These are phyloP conservation scores for Orbilia brochopaga DNA, from an alignment of 2,329 filamentous ascomycete species.

Conservation along the genomic window DNA sequence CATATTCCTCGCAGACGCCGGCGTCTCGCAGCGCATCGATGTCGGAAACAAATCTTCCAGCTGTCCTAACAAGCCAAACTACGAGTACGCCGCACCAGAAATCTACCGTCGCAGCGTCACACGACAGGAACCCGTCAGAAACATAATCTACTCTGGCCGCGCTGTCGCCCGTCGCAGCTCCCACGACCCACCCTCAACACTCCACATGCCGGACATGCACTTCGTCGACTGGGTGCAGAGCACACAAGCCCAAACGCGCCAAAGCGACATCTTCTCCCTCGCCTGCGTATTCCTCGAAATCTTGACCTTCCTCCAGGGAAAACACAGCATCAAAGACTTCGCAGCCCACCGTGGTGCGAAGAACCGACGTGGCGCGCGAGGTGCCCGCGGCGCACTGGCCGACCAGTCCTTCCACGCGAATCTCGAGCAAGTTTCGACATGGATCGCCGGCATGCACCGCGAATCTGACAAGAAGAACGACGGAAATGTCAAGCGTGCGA, in stretches of 20 bases:
- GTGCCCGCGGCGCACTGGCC: constrained; percentile 65
- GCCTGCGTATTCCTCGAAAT: constrained; percentile 75
- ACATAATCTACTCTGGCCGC: constrained; percentile 42
- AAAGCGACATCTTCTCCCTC: constrained; percentile 74
- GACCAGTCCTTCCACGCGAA: constrained; percentile 77
- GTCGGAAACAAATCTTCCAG: constrained; percentile 30
- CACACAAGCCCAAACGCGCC: constrained; percentile 57
- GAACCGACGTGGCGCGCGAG: constrained; percentile 60
- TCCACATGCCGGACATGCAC: constrained; percentile 28
- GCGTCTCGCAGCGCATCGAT: constrained; percentile 46
- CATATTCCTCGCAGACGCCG: constrained; percentile 70
- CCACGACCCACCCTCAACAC: constrained; percentile 27
- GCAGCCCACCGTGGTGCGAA: constrained; percentile 70
- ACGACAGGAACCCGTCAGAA: constrained; percentile 38
- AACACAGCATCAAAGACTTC: constrained; percentile 67
- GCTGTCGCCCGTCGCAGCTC: constrained; percentile 35
- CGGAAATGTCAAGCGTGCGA: constrained; percentile 30
- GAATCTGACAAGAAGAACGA: constrained; percentile 61
- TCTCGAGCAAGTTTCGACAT: constrained; percentile 70
- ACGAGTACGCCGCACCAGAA: constrained; percentile 76
- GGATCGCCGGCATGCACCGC: constrained; percentile 69
- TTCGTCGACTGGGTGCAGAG: constrained; percentile 47
- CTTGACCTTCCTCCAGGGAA: constrained; percentile 73
- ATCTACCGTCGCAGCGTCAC: constrained; percentile 59
- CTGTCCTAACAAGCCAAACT: constrained; percentile 69